A percentile compares a stretch with the other conserved stretches of the same genome.
Conservation (phyloP, 495 filamentous ascomycete species). For the Penicillium chermesinum region DNA sequence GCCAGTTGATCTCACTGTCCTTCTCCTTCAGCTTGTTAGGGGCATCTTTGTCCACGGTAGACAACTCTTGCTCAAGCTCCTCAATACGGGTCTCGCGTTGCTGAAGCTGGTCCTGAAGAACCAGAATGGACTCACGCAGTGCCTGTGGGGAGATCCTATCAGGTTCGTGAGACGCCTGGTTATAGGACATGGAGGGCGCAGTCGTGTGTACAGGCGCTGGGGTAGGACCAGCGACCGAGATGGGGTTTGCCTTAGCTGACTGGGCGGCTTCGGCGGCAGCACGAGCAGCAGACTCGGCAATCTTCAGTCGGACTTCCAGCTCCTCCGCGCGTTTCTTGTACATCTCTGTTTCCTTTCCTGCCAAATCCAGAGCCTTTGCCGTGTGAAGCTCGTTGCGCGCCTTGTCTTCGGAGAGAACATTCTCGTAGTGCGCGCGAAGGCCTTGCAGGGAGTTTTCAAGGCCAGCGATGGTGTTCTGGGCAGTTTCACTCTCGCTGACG, state of each 20-base stretch:
- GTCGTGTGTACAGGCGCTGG: constrained; percentile 27
- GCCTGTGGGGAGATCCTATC: constrained; percentile 92
- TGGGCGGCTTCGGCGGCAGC: constrained; percentile 84
- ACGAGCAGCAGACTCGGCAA: constrained; percentile 82
- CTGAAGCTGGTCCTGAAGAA: constrained; percentile 93
- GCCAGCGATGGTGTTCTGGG: background rate
- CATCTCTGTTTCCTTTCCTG: constrained; percentile 72
- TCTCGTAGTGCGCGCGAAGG: constrained; percentile 57
- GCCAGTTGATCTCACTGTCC: constrained; percentile 92
- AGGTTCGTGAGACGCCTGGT: constrained; percentile 50
- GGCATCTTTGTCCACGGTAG: constrained; percentile 63
- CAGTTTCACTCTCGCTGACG: background rate
- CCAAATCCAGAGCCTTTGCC: constrained; percentile 65
- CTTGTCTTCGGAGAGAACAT: no score
- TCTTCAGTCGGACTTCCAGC: constrained; percentile 83
- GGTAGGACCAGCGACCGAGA: constrained; percentile 20
- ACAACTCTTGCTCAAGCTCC: constrained; percentile 67
- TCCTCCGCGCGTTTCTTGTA: constrained; percentile 74
- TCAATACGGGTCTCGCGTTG: constrained; percentile 88
- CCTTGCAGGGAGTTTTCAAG: constrained; percentile 22
- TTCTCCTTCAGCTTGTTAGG: constrained; percentile 77
- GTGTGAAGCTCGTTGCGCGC: constrained; percentile 61
- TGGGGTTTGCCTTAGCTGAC: constrained; percentile 46
- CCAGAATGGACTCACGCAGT: constrained; percentile 89
- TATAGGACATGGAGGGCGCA: constrained; percentile 41